Evolutionary conservation across 495 filamentous ascomycete species (phyloP).

Genomic region (Barbatosphaeria neglecta): DNA sequence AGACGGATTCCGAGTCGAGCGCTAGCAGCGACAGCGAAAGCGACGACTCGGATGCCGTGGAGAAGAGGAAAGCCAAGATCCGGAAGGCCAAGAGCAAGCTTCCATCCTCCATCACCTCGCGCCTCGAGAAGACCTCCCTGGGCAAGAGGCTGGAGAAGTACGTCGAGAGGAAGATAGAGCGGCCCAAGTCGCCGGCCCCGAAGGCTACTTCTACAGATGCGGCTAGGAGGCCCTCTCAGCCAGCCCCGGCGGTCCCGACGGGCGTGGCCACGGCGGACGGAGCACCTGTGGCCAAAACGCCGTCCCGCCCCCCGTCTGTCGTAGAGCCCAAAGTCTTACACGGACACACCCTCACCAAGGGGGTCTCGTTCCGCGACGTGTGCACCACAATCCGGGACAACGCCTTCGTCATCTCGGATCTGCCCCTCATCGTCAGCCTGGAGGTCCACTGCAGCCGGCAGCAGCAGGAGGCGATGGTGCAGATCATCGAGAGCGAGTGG

Average conservation of each 20-base stretch:
- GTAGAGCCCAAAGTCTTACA: slow-evolving; percentile 72
- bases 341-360: slow-evolving; percentile 83
- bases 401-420: slow-evolving; percentile 58
- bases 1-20: slow-evolving; percentile 27
- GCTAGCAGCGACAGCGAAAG: slow-evolving; percentile 16
- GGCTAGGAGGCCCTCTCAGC: too few species aligned
- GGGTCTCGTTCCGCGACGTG: slow-evolving; percentile 72
- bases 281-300: neutral
- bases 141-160: slow-evolving; percentile 25
- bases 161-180: slow-evolving; percentile 10
- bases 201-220: too few species aligned
- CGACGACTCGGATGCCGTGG: slow-evolving; percentile 14
- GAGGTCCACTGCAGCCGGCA: slow-evolving; percentile 71
- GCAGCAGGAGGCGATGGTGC: slow-evolving; percentile 81
- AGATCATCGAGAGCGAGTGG: slow-evolving; percentile 78
- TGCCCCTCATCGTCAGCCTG: slow-evolving; percentile 79
- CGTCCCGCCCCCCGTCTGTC: neutral
- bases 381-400: slow-evolving; percentile 67
- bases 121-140: slow-evolving; percentile 26
- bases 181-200: neutral
- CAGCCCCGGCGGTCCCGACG: neutral
- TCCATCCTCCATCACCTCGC: slow-evolving; percentile 20
- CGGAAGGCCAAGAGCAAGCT: slow-evolving; percentile 24
- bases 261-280: neutral
- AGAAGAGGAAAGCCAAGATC: slow-evolving; percentile 8